phyloP scores from a whole-genome alignment of 148 eudicot genomes.

The Arctostaphylos glauca region DNA sequence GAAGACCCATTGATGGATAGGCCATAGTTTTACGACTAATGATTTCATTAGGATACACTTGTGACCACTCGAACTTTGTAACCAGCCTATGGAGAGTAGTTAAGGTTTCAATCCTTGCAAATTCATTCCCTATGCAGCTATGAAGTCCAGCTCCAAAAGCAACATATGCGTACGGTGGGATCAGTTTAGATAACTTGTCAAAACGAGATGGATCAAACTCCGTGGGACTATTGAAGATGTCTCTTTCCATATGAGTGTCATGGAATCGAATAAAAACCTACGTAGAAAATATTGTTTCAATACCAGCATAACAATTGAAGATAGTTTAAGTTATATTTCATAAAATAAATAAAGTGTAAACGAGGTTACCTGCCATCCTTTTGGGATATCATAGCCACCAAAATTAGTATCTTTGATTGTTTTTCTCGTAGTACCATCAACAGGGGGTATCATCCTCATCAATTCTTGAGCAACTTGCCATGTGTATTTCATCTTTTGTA shows the following conservation, averaged over 20 bases:
- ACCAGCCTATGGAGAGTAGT: constrained; percentile 7
- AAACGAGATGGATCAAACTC: background rate
- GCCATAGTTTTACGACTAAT: constrained; percentile 12
- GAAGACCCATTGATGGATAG: constrained; percentile 19
- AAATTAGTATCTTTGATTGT: constrained; percentile 14
- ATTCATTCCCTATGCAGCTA: background rate
- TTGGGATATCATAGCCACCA: background rate
- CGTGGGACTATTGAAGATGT: too few species aligned
- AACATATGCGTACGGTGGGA: constrained; percentile 16
- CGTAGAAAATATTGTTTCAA: background rate
- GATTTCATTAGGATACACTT: constrained; percentile 3
- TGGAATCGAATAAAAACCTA: too few species aligned
- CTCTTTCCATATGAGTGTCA: too few species aligned
- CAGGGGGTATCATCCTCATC: background rate
- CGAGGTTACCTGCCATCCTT: constrained; percentile 15
- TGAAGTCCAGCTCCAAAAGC: background rate
- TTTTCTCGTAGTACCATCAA: constrained; percentile 10
- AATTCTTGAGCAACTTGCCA: too few species aligned
- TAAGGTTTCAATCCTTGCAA: constrained; percentile 18
- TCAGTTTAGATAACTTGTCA: constrained; percentile 5
- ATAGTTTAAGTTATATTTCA: too few species aligned
- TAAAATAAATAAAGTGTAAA: background rate
- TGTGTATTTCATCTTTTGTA: constrained; percentile 12
- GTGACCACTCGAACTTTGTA: constrained; percentile 15
- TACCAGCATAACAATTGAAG: background rate